Conservation (phyloP, 345 rosid genomes). For the Barbarea vulgaris region DNA sequence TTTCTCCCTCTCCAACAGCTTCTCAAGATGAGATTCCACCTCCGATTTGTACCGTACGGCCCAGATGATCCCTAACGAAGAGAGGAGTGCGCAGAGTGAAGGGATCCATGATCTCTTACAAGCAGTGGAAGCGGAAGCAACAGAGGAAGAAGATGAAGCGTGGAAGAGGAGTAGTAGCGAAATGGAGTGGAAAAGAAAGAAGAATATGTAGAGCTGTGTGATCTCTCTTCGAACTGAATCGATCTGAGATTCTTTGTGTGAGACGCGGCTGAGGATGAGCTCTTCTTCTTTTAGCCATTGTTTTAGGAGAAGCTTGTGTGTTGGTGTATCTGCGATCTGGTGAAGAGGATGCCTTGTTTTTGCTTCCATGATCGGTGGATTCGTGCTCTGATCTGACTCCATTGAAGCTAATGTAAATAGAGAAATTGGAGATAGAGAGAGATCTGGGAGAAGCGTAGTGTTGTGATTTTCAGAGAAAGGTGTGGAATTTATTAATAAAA, state of each 20-base stretch:
- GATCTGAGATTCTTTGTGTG: slow-evolving; percentile 81
- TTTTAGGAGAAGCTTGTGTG: slow-evolving; percentile 91
- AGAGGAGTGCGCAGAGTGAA: slow-evolving; percentile 62
- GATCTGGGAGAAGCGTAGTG: slow-evolving; percentile 1
- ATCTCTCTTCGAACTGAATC: slow-evolving; percentile 71
- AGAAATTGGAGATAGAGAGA: slow-evolving; percentile 21
- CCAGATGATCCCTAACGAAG: slow-evolving; percentile 82
- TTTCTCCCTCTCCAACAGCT: slow-evolving; percentile 79
- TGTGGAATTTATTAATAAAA: slow-evolving; percentile 6
- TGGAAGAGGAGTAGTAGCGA: slow-evolving; percentile 78
- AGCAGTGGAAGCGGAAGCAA: slow-evolving; percentile 7
- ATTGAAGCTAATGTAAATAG: slow-evolving; percentile 30
- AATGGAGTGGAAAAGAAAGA: slow-evolving; percentile 88
- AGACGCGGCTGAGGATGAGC: slow-evolving; percentile 67
- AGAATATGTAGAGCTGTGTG: slow-evolving; percentile 80
- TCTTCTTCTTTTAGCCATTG: slow-evolving; percentile 98
- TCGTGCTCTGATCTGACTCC: slow-evolving; percentile 55
- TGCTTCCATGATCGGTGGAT: slow-evolving; percentile 55
- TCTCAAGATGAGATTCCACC: slow-evolving; percentile 72
- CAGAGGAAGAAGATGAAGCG: slow-evolving; percentile 29
- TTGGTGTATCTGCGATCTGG: slow-evolving; percentile 86
- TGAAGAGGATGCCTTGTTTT: slow-evolving; percentile 75
- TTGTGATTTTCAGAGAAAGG: slow-evolving; percentile 17
- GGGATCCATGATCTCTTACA: slow-evolving; percentile 88
- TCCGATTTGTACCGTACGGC: slow-evolving; percentile 84